Evolutionary conservation across 2,329 filamentous ascomycete genomes (phyloP).

Genomic region (Aureobasidium melanogenum): DNA sequence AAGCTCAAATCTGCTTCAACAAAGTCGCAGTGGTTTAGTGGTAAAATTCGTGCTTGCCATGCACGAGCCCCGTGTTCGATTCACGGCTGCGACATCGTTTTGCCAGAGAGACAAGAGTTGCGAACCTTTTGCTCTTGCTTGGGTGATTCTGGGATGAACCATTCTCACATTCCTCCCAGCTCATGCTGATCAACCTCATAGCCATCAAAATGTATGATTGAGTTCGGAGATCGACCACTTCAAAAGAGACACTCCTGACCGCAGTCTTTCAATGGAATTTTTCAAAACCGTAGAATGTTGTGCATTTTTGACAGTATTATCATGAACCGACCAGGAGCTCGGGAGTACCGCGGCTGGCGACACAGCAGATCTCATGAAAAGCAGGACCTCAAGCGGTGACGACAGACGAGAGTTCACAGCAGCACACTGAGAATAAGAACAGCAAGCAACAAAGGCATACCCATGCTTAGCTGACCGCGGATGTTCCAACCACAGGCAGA

Average conservation of each 20-base stretch:
- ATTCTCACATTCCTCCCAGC: neutral
- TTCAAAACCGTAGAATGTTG: too few relatives aligned
- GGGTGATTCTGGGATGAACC: neutral
- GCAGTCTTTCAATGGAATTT: neutral
- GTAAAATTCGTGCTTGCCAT: slow-evolving; percentile 13
- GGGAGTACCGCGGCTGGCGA: neutral
- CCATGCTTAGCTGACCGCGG: neutral
- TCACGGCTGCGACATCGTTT: slow-evolving; percentile 12
- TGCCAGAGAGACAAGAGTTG: neutral
- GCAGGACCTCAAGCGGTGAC: neutral
- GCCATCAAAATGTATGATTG: neutral
- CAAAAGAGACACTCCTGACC: neutral
- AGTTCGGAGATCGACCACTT: neutral
- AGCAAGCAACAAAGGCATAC: neutral
- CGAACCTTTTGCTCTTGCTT: neutral
- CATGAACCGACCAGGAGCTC: too few relatives aligned
- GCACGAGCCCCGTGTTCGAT: slow-evolving; percentile 12
- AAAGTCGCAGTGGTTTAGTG: slow-evolving; percentile 13
- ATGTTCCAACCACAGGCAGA: neutral
- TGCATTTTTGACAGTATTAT: too few relatives aligned
- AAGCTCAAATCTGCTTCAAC: neutral
- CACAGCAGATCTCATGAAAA: neutral
- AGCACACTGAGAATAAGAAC: neutral
- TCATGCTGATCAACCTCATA: too few relatives aligned
- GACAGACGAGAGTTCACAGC: neutral